phyloP scores from a whole-genome alignment of 345 rosid genomes.

The Citrus maxima region DNA sequence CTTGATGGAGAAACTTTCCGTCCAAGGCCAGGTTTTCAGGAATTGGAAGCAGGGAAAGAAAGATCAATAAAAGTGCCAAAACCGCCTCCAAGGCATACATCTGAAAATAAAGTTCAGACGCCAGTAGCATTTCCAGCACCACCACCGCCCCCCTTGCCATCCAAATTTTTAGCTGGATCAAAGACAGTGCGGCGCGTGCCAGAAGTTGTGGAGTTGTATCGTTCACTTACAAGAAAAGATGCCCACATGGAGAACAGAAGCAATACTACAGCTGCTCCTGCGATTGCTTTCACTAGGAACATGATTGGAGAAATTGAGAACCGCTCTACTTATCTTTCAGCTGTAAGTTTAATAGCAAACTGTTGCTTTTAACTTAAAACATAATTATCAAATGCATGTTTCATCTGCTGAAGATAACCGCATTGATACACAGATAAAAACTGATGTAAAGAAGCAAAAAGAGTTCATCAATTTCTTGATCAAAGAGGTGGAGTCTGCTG shows the following conservation, averaged over 20 bases:
- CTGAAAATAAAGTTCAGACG: conserved; percentile 23
- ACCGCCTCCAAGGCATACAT: conserved; percentile 35
- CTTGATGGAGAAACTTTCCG: conserved; percentile 20
- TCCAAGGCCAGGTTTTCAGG: conserved; percentile 21
- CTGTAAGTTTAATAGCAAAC: conserved; percentile 52
- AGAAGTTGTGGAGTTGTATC: conserved; percentile 79
- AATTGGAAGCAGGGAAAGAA: conserved; percentile 22
- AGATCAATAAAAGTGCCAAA: conserved; percentile 25
- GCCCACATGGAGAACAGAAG: conserved; percentile 42
- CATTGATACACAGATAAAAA: conserved; percentile 56
- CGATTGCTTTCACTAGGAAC: conserved; percentile 42
- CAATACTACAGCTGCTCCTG: conserved; percentile 36
- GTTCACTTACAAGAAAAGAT: conserved; percentile 71
- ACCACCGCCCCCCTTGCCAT: conserved; percentile 76
- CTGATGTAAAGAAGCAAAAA: conserved; percentile 72
- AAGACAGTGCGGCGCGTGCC: conserved; percentile 76
- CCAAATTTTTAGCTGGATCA: conserved; percentile 42
- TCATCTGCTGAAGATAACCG: background rate
- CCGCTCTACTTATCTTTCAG: conserved; percentile 79
- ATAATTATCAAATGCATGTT: background rate
- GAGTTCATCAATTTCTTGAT: conserved; percentile 62
- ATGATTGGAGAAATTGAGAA: conserved; percentile 99
- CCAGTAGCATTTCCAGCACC: conserved; percentile 42
- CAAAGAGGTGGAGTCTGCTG: conserved; percentile 69
- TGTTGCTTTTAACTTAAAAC: background rate